phyloP scores from a whole-genome alignment of 768 basidiomycete genomes.

The Lentinula sp. region DNA sequence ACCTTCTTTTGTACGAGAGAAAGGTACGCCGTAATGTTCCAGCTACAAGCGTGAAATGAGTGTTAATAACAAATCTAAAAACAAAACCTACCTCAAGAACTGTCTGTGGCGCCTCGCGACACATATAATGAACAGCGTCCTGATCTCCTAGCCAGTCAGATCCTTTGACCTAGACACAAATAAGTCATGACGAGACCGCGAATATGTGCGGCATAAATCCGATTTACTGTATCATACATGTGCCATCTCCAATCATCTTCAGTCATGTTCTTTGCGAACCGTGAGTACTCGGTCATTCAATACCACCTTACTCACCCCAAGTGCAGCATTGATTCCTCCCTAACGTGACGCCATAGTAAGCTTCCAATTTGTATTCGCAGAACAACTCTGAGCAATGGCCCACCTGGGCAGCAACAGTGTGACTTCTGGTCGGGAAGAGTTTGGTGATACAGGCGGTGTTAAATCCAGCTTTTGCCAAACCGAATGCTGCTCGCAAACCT shows the following conservation, averaged over 20 bases:
- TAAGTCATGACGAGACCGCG: too few species aligned
- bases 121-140: constrained; percentile 99
- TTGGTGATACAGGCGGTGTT: constrained; percentile 99
- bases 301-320: constrained; percentile 57
- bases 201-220: background rate
- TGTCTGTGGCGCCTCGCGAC: constrained; percentile 89
- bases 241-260: constrained; percentile 99
- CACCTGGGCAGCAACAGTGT: constrained; percentile 97
- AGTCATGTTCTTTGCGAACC: constrained; percentile 77
- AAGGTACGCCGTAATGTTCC: constrained; percentile 97
- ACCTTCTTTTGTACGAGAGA: constrained; percentile 96
- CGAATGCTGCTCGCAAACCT: constrained; percentile 95
- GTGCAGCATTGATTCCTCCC: constrained; percentile 98
- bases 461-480: constrained; percentile 95
- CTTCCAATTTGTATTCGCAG: background rate
- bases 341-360: constrained; percentile 21
- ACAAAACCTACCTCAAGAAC: constrained; percentile 67
- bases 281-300: background rate
- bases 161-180: constrained; percentile 74
- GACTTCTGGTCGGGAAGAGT: constrained; percentile 96
- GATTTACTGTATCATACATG: constrained; percentile 88
- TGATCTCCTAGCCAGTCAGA: constrained; percentile 99
- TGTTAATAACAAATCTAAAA: background rate
- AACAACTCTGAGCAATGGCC: constrained; percentile 10
- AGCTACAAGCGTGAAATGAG: constrained; percentile 46